These are phyloP conservation scores for Mycosarcoma mackinlayi DNA, from an alignment of 1,284 basidiomycete species.

Conservation along the genomic window DNA sequence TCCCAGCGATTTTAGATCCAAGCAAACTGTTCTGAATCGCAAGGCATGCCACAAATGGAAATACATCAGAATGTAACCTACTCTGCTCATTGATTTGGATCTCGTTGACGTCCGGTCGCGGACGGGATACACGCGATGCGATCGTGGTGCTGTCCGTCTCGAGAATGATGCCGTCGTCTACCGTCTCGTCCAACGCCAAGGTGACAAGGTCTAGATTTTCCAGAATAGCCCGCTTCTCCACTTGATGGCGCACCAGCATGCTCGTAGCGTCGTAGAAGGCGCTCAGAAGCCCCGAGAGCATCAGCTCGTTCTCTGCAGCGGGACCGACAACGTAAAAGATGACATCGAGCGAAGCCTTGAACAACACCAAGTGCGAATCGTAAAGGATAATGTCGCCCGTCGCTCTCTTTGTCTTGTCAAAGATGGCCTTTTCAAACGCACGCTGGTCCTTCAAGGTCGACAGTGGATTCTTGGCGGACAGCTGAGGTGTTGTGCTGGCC, in stretches of 20 bases:
- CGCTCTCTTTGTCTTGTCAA: slow-evolving; percentile 76
- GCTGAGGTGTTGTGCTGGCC: slow-evolving; percentile 45
- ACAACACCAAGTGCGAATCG: slow-evolving; percentile 89
- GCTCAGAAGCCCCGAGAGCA: slow-evolving; percentile 85
- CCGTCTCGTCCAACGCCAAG: slow-evolving; percentile 93
- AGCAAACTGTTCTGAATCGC: not conserved
- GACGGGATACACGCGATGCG: slow-evolving; percentile 90
- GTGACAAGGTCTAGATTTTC: slow-evolving; percentile 95
- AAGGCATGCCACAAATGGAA: too few relatives aligned
- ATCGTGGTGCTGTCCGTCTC: slow-evolving; percentile 96
- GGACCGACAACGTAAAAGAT: slow-evolving; percentile 94
- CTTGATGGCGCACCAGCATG: slow-evolving; percentile 81
- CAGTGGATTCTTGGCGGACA: slow-evolving; percentile 73
- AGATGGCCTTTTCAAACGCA: slow-evolving; percentile 92
- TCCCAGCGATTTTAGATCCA: too few relatives aligned
- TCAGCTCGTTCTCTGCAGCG: slow-evolving; percentile 91
- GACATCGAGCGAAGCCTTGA: slow-evolving; percentile 92
- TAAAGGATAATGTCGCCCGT: slow-evolving; percentile 86
- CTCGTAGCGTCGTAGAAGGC: slow-evolving; percentile 88
- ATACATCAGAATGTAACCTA: slow-evolving; percentile 52
- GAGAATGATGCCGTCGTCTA: slow-evolving; percentile 97
- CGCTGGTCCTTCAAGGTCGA: slow-evolving; percentile 89
- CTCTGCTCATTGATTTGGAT: slow-evolving; percentile 98
- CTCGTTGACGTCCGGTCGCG: slow-evolving; percentile 90
- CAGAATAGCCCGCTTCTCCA: slow-evolving; percentile 93